These are phyloP conservation scores for Fusarium torulosum DNA, from an alignment of 2,329 filamentous ascomycete species.

Conservation along the genomic window DNA sequence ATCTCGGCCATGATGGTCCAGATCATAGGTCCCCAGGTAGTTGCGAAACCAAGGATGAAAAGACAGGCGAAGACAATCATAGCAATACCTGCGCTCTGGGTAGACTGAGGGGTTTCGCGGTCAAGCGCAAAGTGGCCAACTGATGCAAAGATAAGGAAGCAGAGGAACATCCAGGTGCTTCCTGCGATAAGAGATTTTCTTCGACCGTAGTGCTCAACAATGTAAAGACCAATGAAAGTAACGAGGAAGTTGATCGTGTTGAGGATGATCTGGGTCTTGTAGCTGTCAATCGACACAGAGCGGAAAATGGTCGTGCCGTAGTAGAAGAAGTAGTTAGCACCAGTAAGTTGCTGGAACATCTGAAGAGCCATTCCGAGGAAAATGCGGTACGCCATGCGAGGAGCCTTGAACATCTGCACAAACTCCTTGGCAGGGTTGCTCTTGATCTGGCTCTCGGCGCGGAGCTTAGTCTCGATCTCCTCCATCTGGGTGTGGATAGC, in stretches of 20 bases:
- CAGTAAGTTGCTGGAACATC: constrained; percentile 76
- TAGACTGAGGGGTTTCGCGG: constrained; percentile 50
- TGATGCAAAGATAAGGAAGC: constrained; percentile 70
- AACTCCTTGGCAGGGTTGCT: constrained; percentile 60
- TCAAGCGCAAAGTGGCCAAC: constrained; percentile 64
- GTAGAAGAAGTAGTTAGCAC: constrained; percentile 76
- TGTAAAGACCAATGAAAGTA: constrained; percentile 76
- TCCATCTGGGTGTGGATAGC: constrained; percentile 62
- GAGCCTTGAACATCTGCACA: constrained; percentile 72
- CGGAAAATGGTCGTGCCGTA: constrained; percentile 68
- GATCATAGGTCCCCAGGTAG: constrained; percentile 74
- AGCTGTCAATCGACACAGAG: constrained; percentile 67
- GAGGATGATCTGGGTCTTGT: constrained; percentile 75
- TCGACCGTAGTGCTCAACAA: constrained; percentile 76
- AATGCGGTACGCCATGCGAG: constrained; percentile 73
- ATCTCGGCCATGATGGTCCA: constrained; percentile 75
- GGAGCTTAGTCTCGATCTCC: constrained; percentile 67
- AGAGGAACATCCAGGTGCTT: constrained; percentile 70
- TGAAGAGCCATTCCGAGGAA: constrained; percentile 71
- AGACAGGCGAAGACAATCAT: constrained; percentile 74
- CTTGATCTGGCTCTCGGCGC: constrained; percentile 59
- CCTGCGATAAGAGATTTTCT: constrained; percentile 72
- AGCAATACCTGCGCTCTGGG: constrained; percentile 63
- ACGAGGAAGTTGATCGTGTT: constrained; percentile 75
- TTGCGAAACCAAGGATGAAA: constrained; percentile 75